Evolutionary conservation across 2,329 filamentous ascomycete species (phyloP).

Genomic region (Phyllosticta paracitricarpa): DNA sequence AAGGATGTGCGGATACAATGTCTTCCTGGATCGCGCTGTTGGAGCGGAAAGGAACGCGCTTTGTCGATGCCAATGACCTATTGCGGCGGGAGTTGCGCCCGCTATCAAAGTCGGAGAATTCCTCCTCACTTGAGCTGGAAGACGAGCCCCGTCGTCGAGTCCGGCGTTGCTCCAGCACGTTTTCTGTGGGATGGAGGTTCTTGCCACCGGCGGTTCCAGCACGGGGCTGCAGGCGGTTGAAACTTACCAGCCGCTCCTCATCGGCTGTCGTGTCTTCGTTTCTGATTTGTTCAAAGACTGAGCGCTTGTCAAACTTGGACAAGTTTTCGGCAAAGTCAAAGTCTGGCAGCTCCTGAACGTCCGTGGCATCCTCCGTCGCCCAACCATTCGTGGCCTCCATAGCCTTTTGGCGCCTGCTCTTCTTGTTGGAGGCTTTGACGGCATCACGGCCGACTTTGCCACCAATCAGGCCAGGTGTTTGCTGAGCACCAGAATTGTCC

Average conservation of each 20-base stretch:
- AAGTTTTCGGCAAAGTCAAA: constrained; percentile 88
- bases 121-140: constrained; percentile 21
- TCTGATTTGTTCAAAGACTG: constrained; percentile 83
- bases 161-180: constrained; percentile 59
- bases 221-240: constrained; percentile 55
- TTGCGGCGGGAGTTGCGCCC: constrained; percentile 28
- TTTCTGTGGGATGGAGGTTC: constrained; percentile 85
- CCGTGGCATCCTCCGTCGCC: constrained; percentile 92
- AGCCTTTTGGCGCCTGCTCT: constrained; percentile 38
- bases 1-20: constrained; percentile 20
- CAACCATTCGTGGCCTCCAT: constrained; percentile 65
- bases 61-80: constrained; percentile 30
- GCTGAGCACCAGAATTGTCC: constrained; percentile 39
- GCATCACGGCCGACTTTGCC: constrained; percentile 28
- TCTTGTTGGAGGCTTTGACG: constrained; percentile 28
- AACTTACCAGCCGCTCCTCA: constrained; percentile 77
- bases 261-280: constrained; percentile 85
- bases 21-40: constrained; percentile 32
- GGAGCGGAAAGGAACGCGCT: constrained; percentile 27
- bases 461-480: constrained; percentile 29
- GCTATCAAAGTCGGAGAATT: constrained; percentile 28
- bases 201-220: constrained; percentile 57
- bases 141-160: constrained; percentile 22
- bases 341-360: constrained; percentile 85
- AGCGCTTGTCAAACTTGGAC: constrained; percentile 89